Evolutionary conservation across 2,329 filamentous ascomycete genomes (phyloP), one percentile per base, ranked within the genome.

Genomic region (Hypomyces perniciosus): DNA sequence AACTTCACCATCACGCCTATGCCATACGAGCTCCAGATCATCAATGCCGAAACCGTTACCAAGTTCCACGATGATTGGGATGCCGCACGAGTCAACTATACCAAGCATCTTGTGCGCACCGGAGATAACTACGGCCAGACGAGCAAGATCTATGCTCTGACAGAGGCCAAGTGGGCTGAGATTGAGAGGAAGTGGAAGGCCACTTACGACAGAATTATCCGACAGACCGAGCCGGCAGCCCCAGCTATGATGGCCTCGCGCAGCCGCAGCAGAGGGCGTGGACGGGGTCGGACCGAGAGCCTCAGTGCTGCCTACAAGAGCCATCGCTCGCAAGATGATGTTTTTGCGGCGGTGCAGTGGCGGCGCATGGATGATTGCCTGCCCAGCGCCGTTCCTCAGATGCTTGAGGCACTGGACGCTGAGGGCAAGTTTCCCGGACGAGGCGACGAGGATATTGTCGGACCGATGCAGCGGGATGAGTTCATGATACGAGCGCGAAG

Each of bases 391-490:
- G 81, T 90, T 56, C 86, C 86, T 0, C 77, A 80, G 28, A 79
- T 91, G 59, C 75, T 85, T 55, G 82, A 86, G 64, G 74, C 84
- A 51, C 75, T 83, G 55, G 83, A 88, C 63, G 76, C 85, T 63
- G 78, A 86, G 55, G 86, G 87, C 63, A 96, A 96, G 68, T 96
- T 96, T 62, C 90, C 90, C 27, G 83, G 85, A 59, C 80, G 92
- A 31, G 90, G 90, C 47, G 90, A 96, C 61, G 86, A 91, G 60
- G 91, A 95, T 67, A 95, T 96, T 64, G 90, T 96, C 41, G 91
- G 91, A 1, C 91, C 91, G 6, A 96, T 96, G 91, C 81, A 83
- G 59, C 78, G 79, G 9, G 77, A 80, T 57, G 72, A 73, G 37
- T 69, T 74, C 55, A 81, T 81, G 78, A 66, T 68, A 30, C 70